Evolutionary conservation across 2,329 filamentous ascomycete genomes (phyloP).

Genomic region (Rutstroemia sp.): DNA sequence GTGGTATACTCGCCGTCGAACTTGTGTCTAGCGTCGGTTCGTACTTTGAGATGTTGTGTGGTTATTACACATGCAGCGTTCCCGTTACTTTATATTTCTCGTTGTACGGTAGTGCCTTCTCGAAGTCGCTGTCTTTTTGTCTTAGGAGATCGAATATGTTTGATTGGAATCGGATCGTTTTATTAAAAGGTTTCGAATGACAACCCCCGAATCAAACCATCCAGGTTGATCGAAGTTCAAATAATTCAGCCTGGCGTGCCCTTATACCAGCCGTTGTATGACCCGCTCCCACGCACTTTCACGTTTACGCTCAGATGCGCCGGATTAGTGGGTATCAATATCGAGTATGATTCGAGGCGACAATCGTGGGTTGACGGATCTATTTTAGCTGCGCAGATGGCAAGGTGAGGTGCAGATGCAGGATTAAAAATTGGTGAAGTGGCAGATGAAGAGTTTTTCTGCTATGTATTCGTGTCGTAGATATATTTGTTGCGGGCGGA

Average conservation of each 20-base stretch:
- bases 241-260: neutral
- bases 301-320: neutral
- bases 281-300: neutral
- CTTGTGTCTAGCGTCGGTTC: neutral
- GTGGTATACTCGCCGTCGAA: neutral
- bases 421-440: neutral
- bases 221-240: neutral
- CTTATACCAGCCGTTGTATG: neutral
- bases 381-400: no score
- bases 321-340: neutral
- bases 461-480: neutral
- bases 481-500: neutral
- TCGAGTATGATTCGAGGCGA: neutral
- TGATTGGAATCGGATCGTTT: neutral
- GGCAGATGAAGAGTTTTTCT: neutral
- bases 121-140: neutral
- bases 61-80: neutral
- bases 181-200: neutral
- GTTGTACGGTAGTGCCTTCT: neutral
- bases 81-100: no score
- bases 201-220: neutral
- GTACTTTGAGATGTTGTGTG: neutral
- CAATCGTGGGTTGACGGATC: neutral
- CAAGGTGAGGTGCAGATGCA: no score
- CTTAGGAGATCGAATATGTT: neutral